Evolutionary conservation across 2,329 filamentous ascomycete genomes (phyloP).

Genomic region (Coniochaeta hoffmannii): DNA sequence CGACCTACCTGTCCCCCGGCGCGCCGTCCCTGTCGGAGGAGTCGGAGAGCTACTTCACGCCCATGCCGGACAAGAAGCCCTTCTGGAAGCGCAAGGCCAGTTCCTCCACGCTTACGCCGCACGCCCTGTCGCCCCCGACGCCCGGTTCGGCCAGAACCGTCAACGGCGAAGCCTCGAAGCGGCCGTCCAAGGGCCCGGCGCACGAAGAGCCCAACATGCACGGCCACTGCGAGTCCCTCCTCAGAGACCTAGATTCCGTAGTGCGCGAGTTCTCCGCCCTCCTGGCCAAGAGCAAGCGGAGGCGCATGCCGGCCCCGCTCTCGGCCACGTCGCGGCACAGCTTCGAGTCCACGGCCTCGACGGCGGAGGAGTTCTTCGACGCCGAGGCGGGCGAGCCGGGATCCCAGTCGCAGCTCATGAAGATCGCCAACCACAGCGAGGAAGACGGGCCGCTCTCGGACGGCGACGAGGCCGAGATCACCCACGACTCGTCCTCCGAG

Average conservation of each 20-base stretch:
- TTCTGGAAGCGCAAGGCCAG: constrained; percentile 93
- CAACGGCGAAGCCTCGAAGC: constrained; percentile 15
- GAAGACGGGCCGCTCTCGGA: constrained; percentile 54
- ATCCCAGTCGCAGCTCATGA: constrained; percentile 56
- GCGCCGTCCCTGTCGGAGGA: constrained; percentile 38
- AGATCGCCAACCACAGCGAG: constrained; percentile 64
- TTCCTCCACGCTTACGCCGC: constrained; percentile 33
- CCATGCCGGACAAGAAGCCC: constrained; percentile 52
- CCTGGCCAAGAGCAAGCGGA: constrained; percentile 70
- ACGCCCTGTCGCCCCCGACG: constrained; percentile 28
- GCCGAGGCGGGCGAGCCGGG: constrained; percentile 60
- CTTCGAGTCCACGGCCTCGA: constrained; percentile 34
- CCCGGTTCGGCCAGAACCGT: neutral
- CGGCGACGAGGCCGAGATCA: constrained; percentile 43
- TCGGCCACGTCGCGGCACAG: constrained; percentile 28
- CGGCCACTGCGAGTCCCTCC: constrained; percentile 75
- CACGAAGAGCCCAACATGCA: constrained; percentile 60
- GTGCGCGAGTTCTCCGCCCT: constrained; percentile 75
- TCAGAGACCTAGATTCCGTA: constrained; percentile 77
- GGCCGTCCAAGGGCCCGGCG: constrained; percentile 28
- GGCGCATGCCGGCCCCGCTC: constrained; percentile 51
- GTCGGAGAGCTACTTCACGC: constrained; percentile 46
- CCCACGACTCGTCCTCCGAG: constrained; percentile 47
- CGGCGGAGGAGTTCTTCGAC: constrained; percentile 90
- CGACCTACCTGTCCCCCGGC: constrained; percentile 28